phyloP scores from a whole-genome alignment of 2,329 filamentous ascomycete genomes.

The Graphiopsis chlorocephala region DNA sequence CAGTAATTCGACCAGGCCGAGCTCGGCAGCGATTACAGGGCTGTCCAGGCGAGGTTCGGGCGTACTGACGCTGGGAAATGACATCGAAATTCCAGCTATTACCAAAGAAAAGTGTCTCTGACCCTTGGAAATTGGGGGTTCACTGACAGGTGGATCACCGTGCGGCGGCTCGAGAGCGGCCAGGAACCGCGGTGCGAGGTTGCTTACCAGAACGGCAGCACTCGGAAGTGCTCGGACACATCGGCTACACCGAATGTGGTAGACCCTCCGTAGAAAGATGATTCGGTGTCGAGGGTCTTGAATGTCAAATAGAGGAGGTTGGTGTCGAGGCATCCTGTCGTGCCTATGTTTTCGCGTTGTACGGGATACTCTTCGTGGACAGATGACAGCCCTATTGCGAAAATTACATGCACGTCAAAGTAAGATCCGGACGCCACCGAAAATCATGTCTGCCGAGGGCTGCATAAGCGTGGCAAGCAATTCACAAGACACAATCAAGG shows the following conservation, averaged over 20 bases:
- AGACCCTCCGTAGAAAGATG: not conserved
- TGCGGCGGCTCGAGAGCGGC: not conserved
- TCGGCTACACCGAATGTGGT: conserved; percentile 11
- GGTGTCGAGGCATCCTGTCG: not conserved
- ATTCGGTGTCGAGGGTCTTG: not conserved
- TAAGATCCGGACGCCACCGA: not conserved
- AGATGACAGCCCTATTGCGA: not conserved
- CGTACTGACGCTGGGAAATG: conserved; percentile 5
- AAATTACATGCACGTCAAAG: not conserved
- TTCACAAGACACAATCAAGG: conserved; percentile 11
- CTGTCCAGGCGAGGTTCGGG: conserved; percentile 3
- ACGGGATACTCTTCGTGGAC: not conserved
- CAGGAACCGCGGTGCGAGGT: not conserved
- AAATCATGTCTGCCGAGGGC: not conserved
- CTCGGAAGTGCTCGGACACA: conserved; percentile 2
- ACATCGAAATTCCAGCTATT: not conserved
- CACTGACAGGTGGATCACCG: conserved; percentile 5
- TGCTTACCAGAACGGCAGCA: not conserved
- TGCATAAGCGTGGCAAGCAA: conserved; percentile 7
- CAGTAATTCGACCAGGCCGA: not conserved
- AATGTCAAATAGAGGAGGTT: not conserved
- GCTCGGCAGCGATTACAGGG: not conserved
- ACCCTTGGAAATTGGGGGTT: conserved; percentile 11
- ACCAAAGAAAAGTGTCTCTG: not conserved
- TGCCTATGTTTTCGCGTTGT: not conserved